Conservation (phyloP, 2,329 filamentous ascomycete species). For the Dactylellina drechsleri region DNA sequence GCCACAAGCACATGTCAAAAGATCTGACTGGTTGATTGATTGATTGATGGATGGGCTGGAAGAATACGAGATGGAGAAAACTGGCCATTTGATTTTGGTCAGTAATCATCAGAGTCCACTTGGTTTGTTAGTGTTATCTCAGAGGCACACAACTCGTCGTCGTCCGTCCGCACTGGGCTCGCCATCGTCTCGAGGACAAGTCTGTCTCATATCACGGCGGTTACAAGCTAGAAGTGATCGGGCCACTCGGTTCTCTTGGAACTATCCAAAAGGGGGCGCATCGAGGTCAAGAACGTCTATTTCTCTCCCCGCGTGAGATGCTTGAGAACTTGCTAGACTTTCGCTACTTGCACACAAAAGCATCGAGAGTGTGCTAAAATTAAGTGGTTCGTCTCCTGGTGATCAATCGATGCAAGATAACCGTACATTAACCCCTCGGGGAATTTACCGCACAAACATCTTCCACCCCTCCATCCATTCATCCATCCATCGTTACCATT, state of each 20-base stretch:
- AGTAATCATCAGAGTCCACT: neutral
- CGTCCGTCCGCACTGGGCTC: too few relatives aligned
- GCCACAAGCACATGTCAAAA: slow-evolving; percentile 20
- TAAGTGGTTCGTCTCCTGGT: slow-evolving; percentile 6
- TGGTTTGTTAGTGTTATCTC: neutral
- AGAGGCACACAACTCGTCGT: neutral
- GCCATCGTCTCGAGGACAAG: neutral
- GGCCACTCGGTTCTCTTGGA: too few relatives aligned
- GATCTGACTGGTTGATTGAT: too few relatives aligned
- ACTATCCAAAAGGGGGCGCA: too few relatives aligned
- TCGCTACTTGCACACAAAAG: too few relatives aligned
- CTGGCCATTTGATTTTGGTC: too few relatives aligned
- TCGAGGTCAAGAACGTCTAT: too few relatives aligned
- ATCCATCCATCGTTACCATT: neutral
- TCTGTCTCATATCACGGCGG: too few relatives aligned
- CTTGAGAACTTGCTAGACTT: too few relatives aligned
- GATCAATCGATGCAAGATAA: slow-evolving; percentile 36
- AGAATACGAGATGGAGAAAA: neutral
- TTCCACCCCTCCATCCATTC: slow-evolving; percentile 6
- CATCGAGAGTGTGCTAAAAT: neutral
- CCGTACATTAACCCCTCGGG: slow-evolving; percentile 28
- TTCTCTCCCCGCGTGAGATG: too few relatives aligned
- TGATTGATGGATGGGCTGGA: too few relatives aligned
- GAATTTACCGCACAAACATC: slow-evolving; percentile 26
- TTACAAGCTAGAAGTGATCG: too few relatives aligned